Conservation (phyloP, 306 rosid species). For the Sphenostylis stenocarpa region DNA sequence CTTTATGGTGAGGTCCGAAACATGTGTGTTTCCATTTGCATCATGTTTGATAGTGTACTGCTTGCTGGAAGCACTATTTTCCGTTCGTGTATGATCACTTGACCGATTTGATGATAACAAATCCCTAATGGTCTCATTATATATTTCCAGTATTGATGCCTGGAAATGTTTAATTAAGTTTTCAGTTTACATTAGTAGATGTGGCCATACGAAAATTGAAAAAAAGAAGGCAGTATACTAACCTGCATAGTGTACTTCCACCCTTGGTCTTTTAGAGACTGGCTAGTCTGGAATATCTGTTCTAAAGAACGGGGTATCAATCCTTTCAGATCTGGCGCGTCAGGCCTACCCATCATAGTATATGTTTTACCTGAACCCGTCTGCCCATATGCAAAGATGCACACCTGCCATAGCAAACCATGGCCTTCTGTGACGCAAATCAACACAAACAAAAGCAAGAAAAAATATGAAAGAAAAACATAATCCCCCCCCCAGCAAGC, state of each 20-base stretch:
- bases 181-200: slow-evolving; percentile 10
- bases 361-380: slow-evolving; percentile 93
- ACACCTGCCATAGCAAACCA: slow-evolving; percentile 63
- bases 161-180: slow-evolving; percentile 27
- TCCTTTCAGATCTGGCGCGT: slow-evolving; percentile 75
- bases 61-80: slow-evolving; percentile 61
- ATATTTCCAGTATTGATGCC: slow-evolving; percentile 92
- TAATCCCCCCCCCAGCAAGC: background rate
- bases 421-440: background rate
- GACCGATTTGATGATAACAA: slow-evolving; percentile 65
- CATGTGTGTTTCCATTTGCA: slow-evolving; percentile 81
- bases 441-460: background rate
- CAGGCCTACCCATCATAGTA: slow-evolving; percentile 96
- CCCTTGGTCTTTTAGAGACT: slow-evolving; percentile 76
- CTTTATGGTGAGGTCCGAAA: slow-evolving; percentile 77
- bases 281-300: slow-evolving; percentile 82
- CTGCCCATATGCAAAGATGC: slow-evolving; percentile 98
- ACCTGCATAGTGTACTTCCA: slow-evolving; percentile 96
- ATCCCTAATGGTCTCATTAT: slow-evolving; percentile 91
- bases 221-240: slow-evolving; percentile 5
- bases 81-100: slow-evolving; percentile 53
- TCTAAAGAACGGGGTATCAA: slow-evolving; percentile 91
- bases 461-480: background rate
- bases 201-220: slow-evolving; percentile 11
- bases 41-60: slow-evolving; percentile 91